Evolutionary conservation across 1,284 basidiomycete genomes (phyloP), one percentile per base, ranked within the genome.

Genomic region (Kwoniella shivajii): DNA sequence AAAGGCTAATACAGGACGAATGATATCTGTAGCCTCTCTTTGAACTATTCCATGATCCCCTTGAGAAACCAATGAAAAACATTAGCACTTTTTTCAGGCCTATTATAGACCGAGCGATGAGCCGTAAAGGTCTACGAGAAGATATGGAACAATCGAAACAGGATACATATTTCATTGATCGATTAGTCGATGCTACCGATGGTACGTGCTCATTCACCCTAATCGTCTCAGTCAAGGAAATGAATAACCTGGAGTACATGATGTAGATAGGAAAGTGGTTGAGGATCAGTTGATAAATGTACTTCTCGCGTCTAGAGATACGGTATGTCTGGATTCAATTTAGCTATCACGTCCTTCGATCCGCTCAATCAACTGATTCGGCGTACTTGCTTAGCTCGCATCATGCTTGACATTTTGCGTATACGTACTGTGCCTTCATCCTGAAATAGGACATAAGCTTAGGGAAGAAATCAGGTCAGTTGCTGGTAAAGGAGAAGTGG

Each of bases 241-340:
- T n/a, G 10, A 9, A 26, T 33, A 7, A 26, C 31, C 9, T n/a
- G 26, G 14, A 30, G 38, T 3, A 36, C 30, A 24, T 48, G 30
- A 5, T 38, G 4, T 42, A 75, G 75, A 75, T 51, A 30, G 45
- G 4, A 65, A 65, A 36, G 29, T 69, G 22, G 62, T 77, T 20
- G 68, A 72, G 39, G 74, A 76, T 50, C 72, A 78, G 39, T 57
- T 76, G 22, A 70, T 76, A 51, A 77, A 78, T 38, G 66, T 74
- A 24, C 60, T 78, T 0, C 54, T 77, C 5, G 74, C 76, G 3
- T 65, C 73, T 11, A 56, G 74, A 27, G 75, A 78, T 51, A 77
- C 75, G 5, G 75, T 73, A 43, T 54, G 72, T 57, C 20, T 33
- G 41, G 30, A 10, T 29, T 42, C 42, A n/a, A n/a, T n/a, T n/a